Base-by-base conservation (phyloP, 208 protist species). In the Trypanosoma avium region DNA sequence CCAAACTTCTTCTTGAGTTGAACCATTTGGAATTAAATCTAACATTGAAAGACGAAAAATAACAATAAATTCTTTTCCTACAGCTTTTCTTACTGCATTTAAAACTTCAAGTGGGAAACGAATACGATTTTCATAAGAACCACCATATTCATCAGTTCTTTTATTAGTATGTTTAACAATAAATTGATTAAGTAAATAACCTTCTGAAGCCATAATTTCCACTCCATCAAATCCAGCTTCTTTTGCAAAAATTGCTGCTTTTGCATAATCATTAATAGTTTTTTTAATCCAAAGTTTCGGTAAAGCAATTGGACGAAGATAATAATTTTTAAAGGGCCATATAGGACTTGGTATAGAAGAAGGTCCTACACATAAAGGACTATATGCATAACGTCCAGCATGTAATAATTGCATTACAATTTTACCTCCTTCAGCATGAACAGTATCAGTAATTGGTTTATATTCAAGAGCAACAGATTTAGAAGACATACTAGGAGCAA, bases 101-200 rank as follows among this genome's bases (percentile, higher is more conserved):
- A 97, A 64, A 42, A 97, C 79, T 71, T 93, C 79, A 10, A 94
- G 45, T 10, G 86, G 79, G 21, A 97, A 92, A 8, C 85, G 77
- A 24, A 90, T 85, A 21, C 93, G 67, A 53, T 94, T 93, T 68
- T 90, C 78, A 61, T 82, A 92, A 22, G 47, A 67, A 40, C 93
- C 93, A 42, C 93, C 93, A 76, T 89, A 97, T 58, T 91, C 74
- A 66, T 96, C 93, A 19, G 65, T 95, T 55, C 93, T 71, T 47
- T 92, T 62, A 71, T 97, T 97, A 0, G 84, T 90, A 66, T 88
- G 75, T 17, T 40, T 32, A 3, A 73, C 82, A 26, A 91, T 62
- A 66, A 96, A 97, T 58, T 96, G 71, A 73, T 95, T 94, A 48
- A 97, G 75, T 19, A 97, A 69, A 56, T 96, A 95, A 17, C 90